Evolutionary conservation across 2,329 filamentous ascomycete genomes (phyloP), one percentile per base, ranked within the genome.

Genomic region (Hymenoscyphus linearis): DNA sequence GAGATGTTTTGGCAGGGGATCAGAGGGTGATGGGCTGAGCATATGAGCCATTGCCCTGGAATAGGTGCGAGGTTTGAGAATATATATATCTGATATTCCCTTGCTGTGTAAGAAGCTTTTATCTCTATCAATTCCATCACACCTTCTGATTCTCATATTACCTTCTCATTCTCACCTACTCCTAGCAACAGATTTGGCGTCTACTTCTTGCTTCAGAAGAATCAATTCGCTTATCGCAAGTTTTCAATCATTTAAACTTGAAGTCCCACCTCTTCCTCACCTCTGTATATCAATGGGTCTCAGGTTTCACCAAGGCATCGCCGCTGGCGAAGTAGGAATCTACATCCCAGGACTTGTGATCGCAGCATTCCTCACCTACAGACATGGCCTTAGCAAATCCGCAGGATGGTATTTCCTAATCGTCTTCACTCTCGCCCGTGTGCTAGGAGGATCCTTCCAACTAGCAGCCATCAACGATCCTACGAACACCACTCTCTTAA

Each of bases 371-470:
- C 74, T 81, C 12, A 69, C 70, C 25, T 62, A 73, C 44, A 75
- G 75, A n/a, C 79, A 82, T 64, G 78, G 79, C 57, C 76, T 80
- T 64, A 66, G 71, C 3, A 75, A 74, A 52, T 77, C 73, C 60
- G 74, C 77, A 0, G 83, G 82, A 50, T 86, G 82, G 79, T 66
- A 81, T 13, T 84, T 80, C 68, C 74, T 85, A 6, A 67, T 81
- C 53, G 66, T 83, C 35, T 81, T 87, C 68, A 78, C 77, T 34
- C 63, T 83, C 5, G 71, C 78, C 13, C 80, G 83, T 44, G 75
- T 85, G 53, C 67, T 82, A 22, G 83, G 82, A 44, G 73, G 78
- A 6, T 66, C 75, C 50, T 76, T 82, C 62, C 74, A 82, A 63
- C 77, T 86, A 5, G 75, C 78, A 25, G 79, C 79, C 4, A 79